A percentile compares a stretch with the other conserved stretches of the same genome.
Conservation (phyloP, 2,329 filamentous ascomycete species). For the Trichoderma koningii region DNA sequence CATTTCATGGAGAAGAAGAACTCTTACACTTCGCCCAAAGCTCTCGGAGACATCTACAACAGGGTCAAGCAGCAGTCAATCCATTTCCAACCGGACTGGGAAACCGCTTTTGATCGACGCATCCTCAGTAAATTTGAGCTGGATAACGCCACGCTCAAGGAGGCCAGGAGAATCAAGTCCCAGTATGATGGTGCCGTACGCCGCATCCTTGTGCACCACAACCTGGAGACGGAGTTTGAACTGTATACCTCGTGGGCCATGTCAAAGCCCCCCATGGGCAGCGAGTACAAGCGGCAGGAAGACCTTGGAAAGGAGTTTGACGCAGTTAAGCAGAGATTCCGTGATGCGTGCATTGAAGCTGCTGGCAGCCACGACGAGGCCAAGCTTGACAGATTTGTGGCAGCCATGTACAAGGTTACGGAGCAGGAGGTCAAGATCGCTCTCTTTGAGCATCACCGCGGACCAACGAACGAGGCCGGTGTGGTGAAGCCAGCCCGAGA, state of each 20-base stretch:
- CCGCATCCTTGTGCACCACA: conserved; percentile 81
- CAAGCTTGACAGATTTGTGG: conserved; percentile 69
- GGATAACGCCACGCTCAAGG: conserved; percentile 55
- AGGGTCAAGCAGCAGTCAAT: conserved; percentile 58
- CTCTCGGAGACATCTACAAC: conserved; percentile 83
- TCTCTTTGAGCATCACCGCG: conserved; percentile 47
- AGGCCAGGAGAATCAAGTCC: conserved; percentile 67
- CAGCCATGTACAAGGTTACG: conserved; percentile 86
- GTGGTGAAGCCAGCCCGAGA: conserved; percentile 30
- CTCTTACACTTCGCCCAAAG: conserved; percentile 67
- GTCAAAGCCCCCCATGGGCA: conserved; percentile 67
- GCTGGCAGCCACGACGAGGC: conserved; percentile 62
- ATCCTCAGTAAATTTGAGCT: conserved; percentile 67
- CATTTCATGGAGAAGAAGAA: conserved; percentile 81
- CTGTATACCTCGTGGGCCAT: conserved; percentile 86
- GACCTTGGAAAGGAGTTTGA: conserved; percentile 70
- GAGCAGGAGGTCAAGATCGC: conserved; percentile 67
- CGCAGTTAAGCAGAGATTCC: conserved; percentile 69
- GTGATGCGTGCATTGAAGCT: conserved; percentile 63
- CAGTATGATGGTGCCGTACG: conserved; percentile 77
- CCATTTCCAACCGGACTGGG: conserved; percentile 72
- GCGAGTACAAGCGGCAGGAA: conserved; percentile 86
- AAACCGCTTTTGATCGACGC: conserved; percentile 71
- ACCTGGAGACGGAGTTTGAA: conserved; percentile 86
- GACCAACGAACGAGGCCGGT: conserved; percentile 41